Evolutionary conservation across 176 grass and related monocot genomes (phyloP).

Genomic region (Eragrostis curvula): DNA sequence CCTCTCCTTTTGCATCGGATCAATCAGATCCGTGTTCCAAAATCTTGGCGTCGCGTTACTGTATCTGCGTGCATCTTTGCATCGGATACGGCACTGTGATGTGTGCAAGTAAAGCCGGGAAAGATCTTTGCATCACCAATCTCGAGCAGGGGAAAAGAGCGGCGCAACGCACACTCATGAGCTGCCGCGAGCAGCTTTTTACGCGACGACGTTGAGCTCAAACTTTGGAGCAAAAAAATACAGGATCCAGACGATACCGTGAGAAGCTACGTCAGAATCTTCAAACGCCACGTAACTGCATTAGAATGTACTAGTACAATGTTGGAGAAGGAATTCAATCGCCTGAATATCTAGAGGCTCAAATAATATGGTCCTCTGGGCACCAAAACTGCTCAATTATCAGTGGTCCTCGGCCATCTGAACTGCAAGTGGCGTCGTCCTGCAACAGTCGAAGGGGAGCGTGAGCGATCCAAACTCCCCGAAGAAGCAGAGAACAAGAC

Average conservation of each 20-base stretch:
- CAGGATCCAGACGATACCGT: too few relatives aligned
- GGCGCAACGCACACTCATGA: slow-evolving; percentile 2
- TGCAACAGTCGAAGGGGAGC: neutral
- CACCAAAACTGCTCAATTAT: neutral
- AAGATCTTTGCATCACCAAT: slow-evolving; percentile 36
- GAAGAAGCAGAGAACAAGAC: neutral
- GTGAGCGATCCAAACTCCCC: neutral
- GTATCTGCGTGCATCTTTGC: neutral
- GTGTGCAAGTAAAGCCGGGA: slow-evolving; percentile 20
- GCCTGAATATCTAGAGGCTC: neutral
- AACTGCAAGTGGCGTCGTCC: neutral
- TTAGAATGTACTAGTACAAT: neutral
- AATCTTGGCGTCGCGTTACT: neutral
- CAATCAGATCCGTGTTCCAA: slow-evolving; percentile 40
- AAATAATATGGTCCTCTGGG: neutral
- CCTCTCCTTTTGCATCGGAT: slow-evolving; percentile 42
- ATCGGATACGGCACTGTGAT: slow-evolving; percentile 23
- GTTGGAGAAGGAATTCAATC: neutral
- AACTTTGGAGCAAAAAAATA: neutral
- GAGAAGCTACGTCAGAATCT: too few relatives aligned
- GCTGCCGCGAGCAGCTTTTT: slow-evolving; percentile 1
- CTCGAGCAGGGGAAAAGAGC: slow-evolving; percentile 27
- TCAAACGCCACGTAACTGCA: neutral
- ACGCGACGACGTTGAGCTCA: neutral
- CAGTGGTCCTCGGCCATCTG: slow-evolving; percentile 23